These are phyloP conservation scores for Handroanthus guayacan DNA, from an alignment of 257 asterid species.

Conservation along the genomic window DNA sequence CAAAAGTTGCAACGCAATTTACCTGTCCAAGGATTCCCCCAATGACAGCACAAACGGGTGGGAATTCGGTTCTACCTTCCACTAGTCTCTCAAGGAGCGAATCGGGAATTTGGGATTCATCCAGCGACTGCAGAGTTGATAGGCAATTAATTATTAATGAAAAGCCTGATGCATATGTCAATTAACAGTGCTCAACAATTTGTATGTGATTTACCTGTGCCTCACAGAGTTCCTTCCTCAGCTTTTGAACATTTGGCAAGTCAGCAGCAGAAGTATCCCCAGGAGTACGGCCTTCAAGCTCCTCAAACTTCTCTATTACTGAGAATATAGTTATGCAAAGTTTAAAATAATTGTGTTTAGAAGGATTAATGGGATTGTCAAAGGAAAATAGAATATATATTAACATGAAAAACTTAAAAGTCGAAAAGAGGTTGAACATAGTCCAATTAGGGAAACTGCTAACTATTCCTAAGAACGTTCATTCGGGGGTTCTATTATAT, in stretches of 20 bases:
- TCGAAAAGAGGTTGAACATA: too few relatives aligned
- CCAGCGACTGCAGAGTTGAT: constrained; percentile 53
- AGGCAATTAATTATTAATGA: constrained; percentile 23
- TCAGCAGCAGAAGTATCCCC: constrained; percentile 80
- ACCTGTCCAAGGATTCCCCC: constrained; percentile 99
- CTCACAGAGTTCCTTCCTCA: constrained; percentile 78
- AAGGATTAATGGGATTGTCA: background rate
- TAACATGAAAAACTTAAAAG: background rate
- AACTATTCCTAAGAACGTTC: too few relatives aligned
- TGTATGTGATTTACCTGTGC: constrained; percentile 55
- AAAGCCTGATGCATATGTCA: constrained; percentile 20
- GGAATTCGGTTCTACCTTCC: constrained; percentile 75
- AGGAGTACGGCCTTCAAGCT: constrained; percentile 65
- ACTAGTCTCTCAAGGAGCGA: constrained; percentile 74
- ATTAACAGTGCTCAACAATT: background rate
- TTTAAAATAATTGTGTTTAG: background rate
- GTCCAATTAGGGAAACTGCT: too few relatives aligned
- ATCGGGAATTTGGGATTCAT: constrained; percentile 83
- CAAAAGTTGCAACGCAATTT: background rate
- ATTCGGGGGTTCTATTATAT: background rate
- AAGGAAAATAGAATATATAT: background rate
- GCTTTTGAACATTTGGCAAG: constrained; percentile 62
- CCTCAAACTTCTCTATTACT: constrained; percentile 94
- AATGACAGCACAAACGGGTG: constrained; percentile 89
- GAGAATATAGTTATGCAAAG: constrained; percentile 30